Evolutionary conservation across 2,329 filamentous ascomycete genomes (phyloP), one percentile per base, ranked within the genome.

Genomic region (Dactylonectria estremocensis): DNA sequence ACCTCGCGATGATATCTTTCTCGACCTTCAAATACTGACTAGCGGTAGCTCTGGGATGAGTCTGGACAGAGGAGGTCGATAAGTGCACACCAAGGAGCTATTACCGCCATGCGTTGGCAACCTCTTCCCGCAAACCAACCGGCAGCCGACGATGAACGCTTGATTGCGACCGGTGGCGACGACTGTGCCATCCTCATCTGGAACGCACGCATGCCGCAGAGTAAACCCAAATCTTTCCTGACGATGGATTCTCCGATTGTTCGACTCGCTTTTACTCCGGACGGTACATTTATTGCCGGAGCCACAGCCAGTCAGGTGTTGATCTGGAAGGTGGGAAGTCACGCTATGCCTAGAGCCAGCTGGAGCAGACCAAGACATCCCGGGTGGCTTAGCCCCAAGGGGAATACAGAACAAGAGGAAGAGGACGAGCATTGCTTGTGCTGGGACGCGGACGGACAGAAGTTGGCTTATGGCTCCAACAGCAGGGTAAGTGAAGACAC

Each of bases 321-420:
- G 45, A 90, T 92, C 52, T 92, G 90, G 89, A 91, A 90, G 75
- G 86, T 91, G 13, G 88, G 87, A 67, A 89, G 89, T 59, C 83
- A 86, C 52, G 81, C 83, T 28, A 83, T 90, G 52, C 90, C 90
- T 5, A 83, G 88, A 52, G 90, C 90, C 16, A 88, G 84, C 74
- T 92, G 90, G 89, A 87, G 83, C 66, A 81, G 87, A 67, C 80
- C 83, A 28, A 81, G 85, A 10, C 87, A 90, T 70, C 81, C 84
- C 1, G 89, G 88, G 5, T 90, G 88, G 87, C 81, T 87, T 35
- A 91, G 86, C 66, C 89, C 89, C 20, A 87, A 85, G 73, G 83
- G 83, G 52, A 85, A 83, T 40, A 81, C 83, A 7, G 86, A 87
- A 24, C 76, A 81, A 1, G 88, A 90, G 22, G 89, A 90, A 50